Percentiles rank a stretch among this genome's conserved stretches.
These are phyloP conservation scores for Ustilago sp. DNA, from an alignment of 1,284 basidiomycete genomes.

Conservation along the genomic window DNA sequence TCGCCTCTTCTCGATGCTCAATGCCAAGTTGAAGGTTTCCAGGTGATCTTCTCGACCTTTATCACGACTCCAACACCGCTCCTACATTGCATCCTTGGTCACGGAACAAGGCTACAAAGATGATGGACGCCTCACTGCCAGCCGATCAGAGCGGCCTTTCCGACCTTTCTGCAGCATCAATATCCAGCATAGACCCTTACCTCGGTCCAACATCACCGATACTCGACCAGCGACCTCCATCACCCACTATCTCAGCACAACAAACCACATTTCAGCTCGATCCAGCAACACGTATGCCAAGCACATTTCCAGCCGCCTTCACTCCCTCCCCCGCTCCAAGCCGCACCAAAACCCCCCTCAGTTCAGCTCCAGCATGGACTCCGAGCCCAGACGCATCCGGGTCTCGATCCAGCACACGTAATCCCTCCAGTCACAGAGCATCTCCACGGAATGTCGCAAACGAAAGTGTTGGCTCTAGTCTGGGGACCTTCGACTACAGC, in stretches of 20 bases:
- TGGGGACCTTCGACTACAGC: constrained; percentile 43
- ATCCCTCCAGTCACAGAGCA: not conserved
- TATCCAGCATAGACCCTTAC: constrained; percentile 14
- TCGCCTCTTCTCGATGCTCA: constrained; percentile 6
- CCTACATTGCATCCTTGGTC: not conserved
- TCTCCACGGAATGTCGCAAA: constrained; percentile 18
- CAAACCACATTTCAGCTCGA: not conserved
- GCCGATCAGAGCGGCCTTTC: constrained; percentile 43
- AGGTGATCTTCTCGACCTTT: constrained; percentile 4
- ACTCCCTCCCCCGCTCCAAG: constrained; percentile 16
- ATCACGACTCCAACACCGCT: not conserved
- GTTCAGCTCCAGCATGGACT: constrained; percentile 25
- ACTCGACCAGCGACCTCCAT: constrained; percentile 2
- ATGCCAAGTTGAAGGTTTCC: not conserved
- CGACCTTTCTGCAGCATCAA: constrained; percentile 39
- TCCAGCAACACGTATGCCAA: not conserved
- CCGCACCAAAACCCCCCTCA: not conserved
- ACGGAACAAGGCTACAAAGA: not conserved
- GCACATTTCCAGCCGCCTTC: not conserved
- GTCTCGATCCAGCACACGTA: constrained; percentile 21
- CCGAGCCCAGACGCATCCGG: constrained; percentile 32
- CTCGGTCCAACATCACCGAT: constrained; percentile 11
- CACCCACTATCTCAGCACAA: not conserved
- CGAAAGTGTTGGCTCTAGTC: constrained; percentile 43
- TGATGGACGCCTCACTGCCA: constrained; percentile 21